Evolutionary conservation across 768 basidiomycete genomes (phyloP), one percentile per base, ranked within the genome.

Genomic region (Cyclocybe cylindracea): DNA sequence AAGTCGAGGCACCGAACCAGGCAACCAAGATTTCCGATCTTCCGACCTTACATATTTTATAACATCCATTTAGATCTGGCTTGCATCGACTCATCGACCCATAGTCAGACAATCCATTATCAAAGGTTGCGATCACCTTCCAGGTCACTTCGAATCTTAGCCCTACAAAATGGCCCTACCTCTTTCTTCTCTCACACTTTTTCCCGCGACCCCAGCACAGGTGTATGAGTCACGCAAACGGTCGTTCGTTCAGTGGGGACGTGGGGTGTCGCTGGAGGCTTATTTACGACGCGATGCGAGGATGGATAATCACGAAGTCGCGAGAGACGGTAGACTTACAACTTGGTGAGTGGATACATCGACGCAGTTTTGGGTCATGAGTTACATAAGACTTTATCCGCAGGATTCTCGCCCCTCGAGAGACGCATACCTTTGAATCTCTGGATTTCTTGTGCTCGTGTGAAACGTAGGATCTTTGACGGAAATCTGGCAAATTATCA

Each of bases 381-480:
- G 19, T 11, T 10, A 35, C 31, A 6, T 33, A 10, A 29, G 52
- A 18, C 19, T 41, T 41, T 45, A 32, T 38, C 31, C 39, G 33
- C 48, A 86, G 85, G 85, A 78, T 87, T 7, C 68, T 87, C 10
- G 82, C 78, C 32, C 79, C 78, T 1, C 70, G 83, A 42, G 68
- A 24, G 24, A 24, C 24, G 24, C 24, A 71, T 43, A 64, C 81
- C 48, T 78, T 83, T 0, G 64, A 67, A 4, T 76, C 80, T 2
- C 54, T 84, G 4, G 74, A 82, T 45, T 86, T 85, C 59, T 62
- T 79, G 59, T 84, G 78, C 58, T 76, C 84, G 14, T 85, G 84
- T 59, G 79, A 83, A 69, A 85, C 82, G 86, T 86, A 49, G 19
- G 31, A n/a, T 37, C 41, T 39, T 52, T 29, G 19, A 0, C 4